Evolutionary conservation across 2,329 filamentous ascomycete species (phyloP), one percentile per base, ranked within the genome.

Genomic region (Fusarium beomiforme): DNA sequence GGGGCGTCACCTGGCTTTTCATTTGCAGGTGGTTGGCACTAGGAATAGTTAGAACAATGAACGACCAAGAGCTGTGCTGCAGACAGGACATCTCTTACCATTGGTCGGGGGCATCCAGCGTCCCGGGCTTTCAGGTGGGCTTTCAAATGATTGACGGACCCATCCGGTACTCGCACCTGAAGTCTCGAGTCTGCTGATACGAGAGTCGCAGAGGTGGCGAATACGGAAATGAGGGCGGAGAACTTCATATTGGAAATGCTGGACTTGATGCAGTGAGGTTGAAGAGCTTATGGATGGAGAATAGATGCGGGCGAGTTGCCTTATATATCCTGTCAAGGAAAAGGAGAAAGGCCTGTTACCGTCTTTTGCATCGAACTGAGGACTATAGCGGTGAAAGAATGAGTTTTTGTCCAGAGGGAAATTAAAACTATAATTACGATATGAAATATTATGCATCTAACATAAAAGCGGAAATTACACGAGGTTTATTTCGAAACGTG

Each of bases 61-160:
- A 7, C 19, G 5, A 5, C 2, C 6, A 2, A 6, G 10, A 23
- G 3, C 0, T 19, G 29, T 7, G 19, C 5, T 14, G 1, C n/a
- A 1, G 13, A 10, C n/a, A 6, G 29, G 29, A 8, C 8, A 0
- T n/a, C 24, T 24, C 8, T 24, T 11, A 51, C 47, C 31, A 37
- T 51, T 1, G 21, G 21, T 5, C 2, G 19, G 4, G 8, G 31
- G 21, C 47, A 51, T 1, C 9, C 12, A 13, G 6, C 12, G 8
- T 3, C 17, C 1, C 47, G 12, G 2, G 9, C 47, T 16, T 13
- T 51, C 14, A 46, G 13, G 9, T 6, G 12, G 2, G 9, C 47
- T 16, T 13, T 51, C 14, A 46, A 9, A 14, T 6, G 24, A n/a
- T 13, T 24, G 10, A 13, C 8, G 21, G 41, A 24, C 3, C 41